Evolutionary conservation across 2,329 filamentous ascomycete species (phyloP), one percentile per base, ranked within the genome.

Genomic region (Fusarium pininemorale): DNA sequence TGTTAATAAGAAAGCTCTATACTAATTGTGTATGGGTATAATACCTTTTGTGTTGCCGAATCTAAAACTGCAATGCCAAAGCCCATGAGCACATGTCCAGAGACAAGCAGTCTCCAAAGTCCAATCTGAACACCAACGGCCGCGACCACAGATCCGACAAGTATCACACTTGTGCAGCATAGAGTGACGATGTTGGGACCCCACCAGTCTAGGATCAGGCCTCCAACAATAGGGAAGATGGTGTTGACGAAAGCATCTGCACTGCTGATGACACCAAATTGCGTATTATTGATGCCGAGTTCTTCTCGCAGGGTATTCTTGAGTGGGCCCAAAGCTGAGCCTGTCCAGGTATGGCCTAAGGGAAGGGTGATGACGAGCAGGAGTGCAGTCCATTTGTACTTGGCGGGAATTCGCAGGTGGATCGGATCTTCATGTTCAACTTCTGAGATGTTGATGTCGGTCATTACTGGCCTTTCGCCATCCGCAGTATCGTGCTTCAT

Each of bases 21-120:
- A 9, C 14, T 24, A 1, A 1, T 7, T 16, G 0, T 5, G n/a
- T 11, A 24, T 16, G 9, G 14, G 6, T 0, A 7, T 1, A 24
- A 24, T 42, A 24, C 41, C 41, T 42, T 42, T 42, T 42, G n/a
- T 11, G 41, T 42, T 1, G 41, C 41, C 11, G 41, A 42, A 16
- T 42, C 41, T 7, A 24, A 16, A 11, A 42, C n/a, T 3, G 41
- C 41, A 42, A 42, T 42, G 6, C n/a, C 41, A 42, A 42, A 42
- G 2, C 41, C n/a, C 41, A 42, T 42, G 41, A 42, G 41, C n/a
- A 42, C 41, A 42, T 42, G 41, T 16, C 41, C 41, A 42, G 41
- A 42, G 16, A 42, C 41, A 11, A 42, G 41, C 14, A 42, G 41
- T 24, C 41, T 24, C n/a, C 41, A 42, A 42, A 24, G 14, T 7